phyloP scores from a whole-genome alignment of 2,329 filamentous ascomycete genomes.

The Colletotrichum sp. region DNA sequence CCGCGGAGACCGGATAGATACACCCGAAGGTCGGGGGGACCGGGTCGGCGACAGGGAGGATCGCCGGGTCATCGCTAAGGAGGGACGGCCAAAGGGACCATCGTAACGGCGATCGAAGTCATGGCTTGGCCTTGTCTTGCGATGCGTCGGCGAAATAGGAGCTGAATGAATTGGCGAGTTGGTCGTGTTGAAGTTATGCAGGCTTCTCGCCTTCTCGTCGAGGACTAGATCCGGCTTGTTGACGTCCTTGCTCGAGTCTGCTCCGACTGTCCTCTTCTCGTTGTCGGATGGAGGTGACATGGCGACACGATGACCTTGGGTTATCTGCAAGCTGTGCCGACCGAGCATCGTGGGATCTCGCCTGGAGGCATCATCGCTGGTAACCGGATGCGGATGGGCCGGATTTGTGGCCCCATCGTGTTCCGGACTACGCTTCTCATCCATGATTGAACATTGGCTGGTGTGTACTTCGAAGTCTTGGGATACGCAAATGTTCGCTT shows the following conservation, averaged over 20 bases:
- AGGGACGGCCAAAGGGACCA: conserved; percentile 17
- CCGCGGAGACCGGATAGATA: not conserved
- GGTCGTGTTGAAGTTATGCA: not conserved
- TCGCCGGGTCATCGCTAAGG: not conserved
- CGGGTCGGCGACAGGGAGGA: not conserved
- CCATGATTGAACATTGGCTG: not conserved
- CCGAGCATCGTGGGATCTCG: not conserved
- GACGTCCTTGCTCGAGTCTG: not conserved
- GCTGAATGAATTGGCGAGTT: not conserved
- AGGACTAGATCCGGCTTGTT: not conserved
- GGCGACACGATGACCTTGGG: not conserved
- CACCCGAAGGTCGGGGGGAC: not conserved
- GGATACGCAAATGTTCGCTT: too few species aligned
- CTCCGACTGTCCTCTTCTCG: not conserved
- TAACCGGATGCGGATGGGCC: not conserved
- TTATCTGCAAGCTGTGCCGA: conserved; percentile 13
- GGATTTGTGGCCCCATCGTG: not conserved
- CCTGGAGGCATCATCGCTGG: not conserved
- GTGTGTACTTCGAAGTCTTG: not conserved
- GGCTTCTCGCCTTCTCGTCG: not conserved
- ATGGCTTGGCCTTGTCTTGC: not conserved
- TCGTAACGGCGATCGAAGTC: conserved; percentile 21
- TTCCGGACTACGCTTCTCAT: not conserved
- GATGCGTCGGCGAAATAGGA: not conserved
- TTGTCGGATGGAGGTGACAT: not conserved